Evolutionary conservation across 441 rosid species (phyloP), one percentile per base, ranked within the genome.

Genomic region (Daphne laureola): DNA sequence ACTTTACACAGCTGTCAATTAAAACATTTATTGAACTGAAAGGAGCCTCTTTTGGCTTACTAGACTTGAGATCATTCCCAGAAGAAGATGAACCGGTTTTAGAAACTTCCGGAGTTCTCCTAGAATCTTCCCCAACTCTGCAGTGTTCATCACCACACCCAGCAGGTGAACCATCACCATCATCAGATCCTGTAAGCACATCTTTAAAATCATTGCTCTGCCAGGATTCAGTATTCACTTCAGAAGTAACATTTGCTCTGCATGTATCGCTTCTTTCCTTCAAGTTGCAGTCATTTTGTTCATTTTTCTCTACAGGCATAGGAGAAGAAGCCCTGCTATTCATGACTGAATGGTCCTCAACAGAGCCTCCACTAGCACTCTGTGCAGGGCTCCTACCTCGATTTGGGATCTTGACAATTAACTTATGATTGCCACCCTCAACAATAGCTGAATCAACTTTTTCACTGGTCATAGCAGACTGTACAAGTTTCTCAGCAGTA

Each of bases 1-100:
- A 74, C 78, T 86, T 81, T 0, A 64, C 90, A 63, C 98, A 92
- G 60, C 96, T 94, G 71, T 90, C 99, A 64, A 87, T 76, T 65
- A 94, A 61, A 48, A 96, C 96, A 84, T 86, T 79, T 66, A 94
- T 90, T 41, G 96, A 78, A 66, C 84, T 78, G 57, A 72, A 81
- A 43, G 98, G 71, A 45, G 81, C 73, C 47, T 81, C 90, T 17
- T 62, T 72, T 66, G 73, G 61, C 64, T 86, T 80, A 42, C 69
- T 80, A 13, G 72, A 38, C 68, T 78, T 84, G 38, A 61, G 51
- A 21, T 70, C 91, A 51, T 70, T 67, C 61, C 70, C 84, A 40
- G 80, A 64, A 2, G 80, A 64, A 4, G 79, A 70, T 45, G 78
- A 69, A 45, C 70, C 54, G 67, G 69, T 65, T 72, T 80, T 83